These are phyloP conservation scores for Oryza australiensis DNA, from an alignment of 176 grass and related monocot genomes.

Conservation along the genomic window DNA sequence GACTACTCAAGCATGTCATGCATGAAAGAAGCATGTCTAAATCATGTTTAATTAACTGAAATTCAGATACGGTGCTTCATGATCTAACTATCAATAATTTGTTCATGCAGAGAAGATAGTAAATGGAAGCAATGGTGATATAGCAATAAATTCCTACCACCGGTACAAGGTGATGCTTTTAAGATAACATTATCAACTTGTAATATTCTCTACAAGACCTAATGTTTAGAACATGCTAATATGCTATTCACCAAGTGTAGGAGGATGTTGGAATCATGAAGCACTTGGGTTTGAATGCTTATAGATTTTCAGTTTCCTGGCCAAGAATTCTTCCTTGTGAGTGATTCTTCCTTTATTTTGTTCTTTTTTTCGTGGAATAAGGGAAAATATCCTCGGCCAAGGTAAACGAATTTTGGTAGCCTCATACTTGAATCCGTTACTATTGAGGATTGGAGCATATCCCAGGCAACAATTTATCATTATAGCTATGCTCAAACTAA, in stretches of 20 bases:
- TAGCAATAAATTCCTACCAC: conserved; percentile 79
- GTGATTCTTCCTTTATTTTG: conserved; percentile 22
- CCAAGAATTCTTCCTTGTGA: conserved; percentile 81
- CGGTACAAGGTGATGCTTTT: conserved; percentile 56
- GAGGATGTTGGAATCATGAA: conserved; percentile 80
- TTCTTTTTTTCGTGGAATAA: not conserved
- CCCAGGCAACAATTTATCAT: not conserved
- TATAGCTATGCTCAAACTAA: not conserved
- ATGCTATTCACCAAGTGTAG: conserved; percentile 43
- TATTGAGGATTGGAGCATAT: conserved; percentile 16
- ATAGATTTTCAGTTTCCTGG: conserved; percentile 92
- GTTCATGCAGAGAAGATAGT: conserved; percentile 61
- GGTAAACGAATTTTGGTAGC: conserved; percentile 6
- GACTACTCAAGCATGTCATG: not conserved
- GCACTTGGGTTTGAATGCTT: conserved; percentile 68
- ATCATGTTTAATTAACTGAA: not conserved
- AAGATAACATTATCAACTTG: not conserved
- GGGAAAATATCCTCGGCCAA: not conserved
- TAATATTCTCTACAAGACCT: conserved; percentile 1
- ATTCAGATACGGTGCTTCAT: conserved; percentile 3
- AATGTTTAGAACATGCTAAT: conserved; percentile 11
- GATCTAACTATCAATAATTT: conserved; percentile 12
- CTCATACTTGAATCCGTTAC: not conserved
- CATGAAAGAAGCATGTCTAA: not conserved
- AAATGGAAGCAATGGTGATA: conserved; percentile 70